A percentile compares a stretch with the other conserved stretches of the same genome.
Conservation (phyloP, 2,329 filamentous ascomycete species). For the Calonectria hawksworthii region DNA sequence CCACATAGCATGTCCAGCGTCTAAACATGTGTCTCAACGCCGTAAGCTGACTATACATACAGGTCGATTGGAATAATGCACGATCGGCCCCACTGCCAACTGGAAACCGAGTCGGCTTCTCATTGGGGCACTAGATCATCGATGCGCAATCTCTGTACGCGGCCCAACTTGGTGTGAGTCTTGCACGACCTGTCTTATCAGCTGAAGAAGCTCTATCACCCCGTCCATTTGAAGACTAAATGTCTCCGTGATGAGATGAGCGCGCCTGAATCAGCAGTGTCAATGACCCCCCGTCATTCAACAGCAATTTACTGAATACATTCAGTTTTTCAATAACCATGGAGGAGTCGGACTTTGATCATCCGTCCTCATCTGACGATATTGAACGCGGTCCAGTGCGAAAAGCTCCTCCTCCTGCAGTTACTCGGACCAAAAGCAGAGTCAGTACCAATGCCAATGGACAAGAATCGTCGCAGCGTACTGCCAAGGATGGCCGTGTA, state of each 20-base stretch:
- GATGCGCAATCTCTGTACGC: conserved; percentile 34
- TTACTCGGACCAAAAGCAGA: conserved; percentile 34
- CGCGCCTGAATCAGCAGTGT: not conserved
- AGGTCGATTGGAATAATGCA: not conserved
- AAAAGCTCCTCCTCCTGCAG: conserved; percentile 21
- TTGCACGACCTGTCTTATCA: not conserved
- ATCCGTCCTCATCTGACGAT: conserved; percentile 28
- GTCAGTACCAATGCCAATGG: conserved; percentile 26
- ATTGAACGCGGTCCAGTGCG: conserved; percentile 18
- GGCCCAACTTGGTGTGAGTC: not conserved
- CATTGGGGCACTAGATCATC: conserved; percentile 27
- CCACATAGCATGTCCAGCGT: not conserved
- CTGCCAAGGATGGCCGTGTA: conserved; percentile 37
- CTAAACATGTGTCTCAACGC: not conserved
- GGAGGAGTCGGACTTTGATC: conserved; percentile 34
- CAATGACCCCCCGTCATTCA: too few relatives aligned
- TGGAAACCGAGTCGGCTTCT: conserved; percentile 12
- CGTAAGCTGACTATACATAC: not conserved
- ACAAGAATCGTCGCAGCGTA: conserved; percentile 21
- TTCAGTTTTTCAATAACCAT: conserved; percentile 9
- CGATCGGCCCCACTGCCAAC: not conserved
- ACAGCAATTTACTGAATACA: not conserved
- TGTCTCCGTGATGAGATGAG: not conserved
- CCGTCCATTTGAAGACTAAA: conserved; percentile 26
- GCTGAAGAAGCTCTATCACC: not conserved